Conservation (phyloP, 2,329 filamentous ascomycete genomes). For the Alternaria rosae region DNA sequence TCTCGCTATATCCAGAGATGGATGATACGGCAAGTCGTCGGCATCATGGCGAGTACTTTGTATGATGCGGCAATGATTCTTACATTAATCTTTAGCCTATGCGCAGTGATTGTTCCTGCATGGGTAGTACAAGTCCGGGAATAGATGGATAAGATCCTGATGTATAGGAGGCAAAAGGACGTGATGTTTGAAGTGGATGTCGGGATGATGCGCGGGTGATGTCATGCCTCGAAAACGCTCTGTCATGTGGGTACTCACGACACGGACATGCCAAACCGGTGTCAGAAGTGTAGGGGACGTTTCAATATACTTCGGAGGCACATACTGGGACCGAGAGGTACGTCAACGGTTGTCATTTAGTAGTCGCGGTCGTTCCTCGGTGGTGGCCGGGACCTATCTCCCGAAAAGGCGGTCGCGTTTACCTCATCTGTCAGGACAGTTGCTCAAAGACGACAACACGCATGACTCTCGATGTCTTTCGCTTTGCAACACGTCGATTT, state of each 20-base stretch:
- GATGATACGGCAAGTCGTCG: background rate
- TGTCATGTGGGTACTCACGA: background rate
- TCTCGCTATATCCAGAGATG: background rate
- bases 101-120: background rate
- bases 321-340: background rate
- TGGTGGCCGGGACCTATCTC: background rate
- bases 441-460: background rate
- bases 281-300: background rate
- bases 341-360: background rate
- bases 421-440: background rate
- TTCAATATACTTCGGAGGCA: background rate
- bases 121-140: background rate
- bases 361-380: background rate
- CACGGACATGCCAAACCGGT: background rate
- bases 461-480: background rate
- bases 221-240: background rate
- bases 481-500: background rate
- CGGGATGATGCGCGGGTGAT: background rate
- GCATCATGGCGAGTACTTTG: background rate
- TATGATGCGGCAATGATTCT: conserved; percentile 7
- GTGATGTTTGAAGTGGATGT: background rate
- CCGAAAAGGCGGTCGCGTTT: background rate
- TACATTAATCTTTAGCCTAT: background rate
- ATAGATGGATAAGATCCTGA: background rate
- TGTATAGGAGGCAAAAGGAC: background rate